phyloP scores from a whole-genome alignment of 23 red algal species.

The Agarophyton chilense region DNA sequence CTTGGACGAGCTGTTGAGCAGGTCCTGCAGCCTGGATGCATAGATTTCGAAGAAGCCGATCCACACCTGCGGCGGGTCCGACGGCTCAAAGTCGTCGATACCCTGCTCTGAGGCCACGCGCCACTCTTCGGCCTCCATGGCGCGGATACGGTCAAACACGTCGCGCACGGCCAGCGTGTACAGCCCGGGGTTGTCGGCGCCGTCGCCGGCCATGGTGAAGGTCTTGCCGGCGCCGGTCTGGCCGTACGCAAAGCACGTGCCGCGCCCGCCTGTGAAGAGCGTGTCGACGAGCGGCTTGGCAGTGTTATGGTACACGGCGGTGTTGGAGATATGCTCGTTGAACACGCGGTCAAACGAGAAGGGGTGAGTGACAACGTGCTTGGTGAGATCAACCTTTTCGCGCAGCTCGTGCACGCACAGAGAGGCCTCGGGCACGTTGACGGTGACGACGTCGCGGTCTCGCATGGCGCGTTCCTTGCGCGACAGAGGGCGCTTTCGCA shows the following conservation, averaged over 20 bases:
- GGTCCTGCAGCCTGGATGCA: slow-evolving; percentile 69
- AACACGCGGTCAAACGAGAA: slow-evolving; percentile 81
- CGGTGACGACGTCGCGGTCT: slow-evolving; percentile 74
- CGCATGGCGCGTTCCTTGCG: slow-evolving; percentile 43
- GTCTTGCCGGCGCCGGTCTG: slow-evolving; percentile 95
- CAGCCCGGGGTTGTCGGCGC: slow-evolving; percentile 77
- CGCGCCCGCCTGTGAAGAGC: slow-evolving; percentile 75
- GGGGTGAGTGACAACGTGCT: slow-evolving; percentile 77
- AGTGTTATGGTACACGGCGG: slow-evolving; percentile 67
- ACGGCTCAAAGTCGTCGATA: slow-evolving; percentile 61
- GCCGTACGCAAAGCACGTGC: slow-evolving; percentile 90
- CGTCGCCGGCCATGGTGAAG: slow-evolving; percentile 85
- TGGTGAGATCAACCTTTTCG: slow-evolving; percentile 81
- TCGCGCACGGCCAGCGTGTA: slow-evolving; percentile 90
- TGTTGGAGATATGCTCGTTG: slow-evolving; percentile 56
- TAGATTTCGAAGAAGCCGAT: slow-evolving; percentile 94
- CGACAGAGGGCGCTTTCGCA: slow-evolving; percentile 79
- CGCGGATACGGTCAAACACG: slow-evolving; percentile 77
- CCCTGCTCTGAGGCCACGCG: slow-evolving; percentile 20
- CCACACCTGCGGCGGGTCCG: slow-evolving; percentile 71
- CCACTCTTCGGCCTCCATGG: slow-evolving; percentile 37
- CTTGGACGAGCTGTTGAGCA: slow-evolving; percentile 60
- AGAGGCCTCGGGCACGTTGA: slow-evolving; percentile 22
- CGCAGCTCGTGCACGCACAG: slow-evolving; percentile 72
- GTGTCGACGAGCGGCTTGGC: slow-evolving; percentile 79